Evolutionary conservation across 1,284 basidiomycete genomes (phyloP), one percentile per base, ranked within the genome.

Genomic region (Lentinus polychrous): DNA sequence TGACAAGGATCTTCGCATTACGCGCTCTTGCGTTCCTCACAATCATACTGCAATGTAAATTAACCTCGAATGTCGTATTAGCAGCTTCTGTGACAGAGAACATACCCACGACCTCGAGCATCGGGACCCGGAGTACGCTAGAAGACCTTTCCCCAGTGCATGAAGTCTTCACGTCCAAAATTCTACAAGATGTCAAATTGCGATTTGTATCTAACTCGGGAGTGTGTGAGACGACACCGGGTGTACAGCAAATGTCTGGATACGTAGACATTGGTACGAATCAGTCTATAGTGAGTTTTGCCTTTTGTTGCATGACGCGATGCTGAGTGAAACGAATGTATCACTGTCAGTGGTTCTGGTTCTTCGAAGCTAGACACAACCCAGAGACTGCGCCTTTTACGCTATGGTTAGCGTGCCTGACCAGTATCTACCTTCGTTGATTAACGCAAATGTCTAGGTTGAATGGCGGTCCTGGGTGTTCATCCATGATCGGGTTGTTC

Each of bases 181-280:
- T 49, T 10, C 52, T 56, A n/a, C 24, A 52, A 7, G 58, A 64
- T 35, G 51, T 62, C 1, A 62, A 55, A 36, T 57, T 85, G 10
- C 73, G 78, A 12, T 81, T 75, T 57, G 72, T 84, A 5, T 66
- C 70, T 20, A 72, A 86, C 55, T 84, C 81, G 4, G 83, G 84
- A 0, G 73, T 86, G 4, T 89, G 86, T 58, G 86, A 89, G 64
- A 84, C 78, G 4, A 83, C 82, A 0, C 75, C 81, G 1, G 78
- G 76, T 0, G 83, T 87, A 8, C 68, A 72, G 38, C 83, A 84
- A 60, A 74, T 80, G 52, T 84, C 83, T 0, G 83, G 83, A 1
- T 86, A 86, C 54, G 67, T 84, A 8, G 72, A 83, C 49, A 68
- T 84, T 43, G 79, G 77, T 1, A 64, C 60, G 2, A 75, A 78